phyloP scores from a whole-genome alignment of 345 rosid genomes.

The Mallotus nudiflorus region DNA sequence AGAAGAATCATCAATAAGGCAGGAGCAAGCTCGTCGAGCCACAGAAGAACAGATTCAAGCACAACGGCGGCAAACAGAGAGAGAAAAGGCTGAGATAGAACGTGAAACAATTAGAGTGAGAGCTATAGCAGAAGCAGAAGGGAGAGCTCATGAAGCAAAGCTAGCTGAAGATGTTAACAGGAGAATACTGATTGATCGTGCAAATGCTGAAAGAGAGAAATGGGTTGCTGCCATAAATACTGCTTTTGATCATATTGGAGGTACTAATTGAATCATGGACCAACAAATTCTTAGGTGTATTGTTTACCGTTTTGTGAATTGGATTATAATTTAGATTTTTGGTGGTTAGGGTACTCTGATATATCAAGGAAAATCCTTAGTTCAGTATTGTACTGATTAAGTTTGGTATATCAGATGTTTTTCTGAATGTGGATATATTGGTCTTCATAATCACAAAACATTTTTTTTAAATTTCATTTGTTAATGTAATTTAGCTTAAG shows the following conservation, averaged over 20 bases:
- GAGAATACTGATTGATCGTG: constrained; percentile 84
- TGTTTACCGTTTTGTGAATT: not conserved
- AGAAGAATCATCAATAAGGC: constrained; percentile 86
- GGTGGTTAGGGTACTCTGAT: not conserved
- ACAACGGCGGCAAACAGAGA: constrained; percentile 84
- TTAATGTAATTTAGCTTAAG: constrained; percentile 19
- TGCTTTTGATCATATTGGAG: constrained; percentile 94
- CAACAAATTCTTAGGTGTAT: not conserved
- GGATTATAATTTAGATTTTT: not conserved
- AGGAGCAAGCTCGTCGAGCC: constrained; percentile 89
- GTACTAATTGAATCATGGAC: constrained; percentile 27
- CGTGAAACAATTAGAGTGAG: constrained; percentile 91
- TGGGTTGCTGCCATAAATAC: constrained; percentile 97
- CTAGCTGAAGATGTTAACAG: constrained; percentile 93
- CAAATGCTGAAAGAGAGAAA: constrained; percentile 97
- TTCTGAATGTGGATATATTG: constrained; percentile 4
- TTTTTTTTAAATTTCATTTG: not conserved
- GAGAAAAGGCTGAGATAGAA: constrained; percentile 98
- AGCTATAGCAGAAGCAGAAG: constrained; percentile 99
- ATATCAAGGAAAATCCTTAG: not conserved
- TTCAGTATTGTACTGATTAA: not conserved
- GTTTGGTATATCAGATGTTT: constrained; percentile 3
- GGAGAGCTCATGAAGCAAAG: constrained; percentile 96
- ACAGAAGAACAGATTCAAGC: constrained; percentile 97
- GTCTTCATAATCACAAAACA: constrained; percentile 4